Evolutionary conservation across 768 basidiomycete genomes (phyloP).

Genomic region (Kwoniella pini): DNA sequence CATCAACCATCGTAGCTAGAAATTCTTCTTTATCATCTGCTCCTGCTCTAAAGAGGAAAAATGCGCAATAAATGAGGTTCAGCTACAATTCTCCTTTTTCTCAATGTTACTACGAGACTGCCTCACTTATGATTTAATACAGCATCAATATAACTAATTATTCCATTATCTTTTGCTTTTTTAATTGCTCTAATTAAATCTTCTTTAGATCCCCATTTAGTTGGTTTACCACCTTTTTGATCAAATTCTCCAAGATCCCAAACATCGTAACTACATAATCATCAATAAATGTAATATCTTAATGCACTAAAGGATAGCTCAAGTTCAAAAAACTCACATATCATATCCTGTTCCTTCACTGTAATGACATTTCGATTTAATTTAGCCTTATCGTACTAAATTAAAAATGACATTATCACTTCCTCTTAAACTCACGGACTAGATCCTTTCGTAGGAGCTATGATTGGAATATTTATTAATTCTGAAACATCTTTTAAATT

Average conservation of each 20-base stretch:
- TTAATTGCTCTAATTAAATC: conserved; percentile 72
- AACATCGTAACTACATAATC: conserved; percentile 42
- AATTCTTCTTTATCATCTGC: conserved; percentile 75
- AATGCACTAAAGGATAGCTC: not conserved
- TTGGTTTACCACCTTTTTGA: conserved; percentile 57
- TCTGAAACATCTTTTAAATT: too few relatives aligned
- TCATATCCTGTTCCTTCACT: conserved; percentile 55
- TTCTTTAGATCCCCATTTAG: conserved; percentile 85
- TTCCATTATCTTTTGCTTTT: conserved; percentile 66
- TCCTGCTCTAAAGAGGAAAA: conserved; percentile 61
- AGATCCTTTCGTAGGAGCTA: conserved; percentile 53
- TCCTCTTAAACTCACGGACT: conserved; percentile 47
- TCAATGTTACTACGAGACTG: too few relatives aligned
- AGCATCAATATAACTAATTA: conserved; percentile 80
- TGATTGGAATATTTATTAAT: not conserved
- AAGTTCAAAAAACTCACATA: conserved; percentile 33
- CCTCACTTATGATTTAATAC: conserved; percentile 74
- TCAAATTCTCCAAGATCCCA: conserved; percentile 57
- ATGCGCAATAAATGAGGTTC: not conserved
- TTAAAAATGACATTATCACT: too few relatives aligned
- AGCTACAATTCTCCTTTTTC: too few relatives aligned
- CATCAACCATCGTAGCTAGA: conserved; percentile 69
- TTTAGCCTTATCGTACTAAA: too few relatives aligned
- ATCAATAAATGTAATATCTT: not conserved
- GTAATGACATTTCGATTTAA: too few relatives aligned